A percentile compares a stretch with the other conserved stretches of the same genome.
phyloP scores from a whole-genome alignment of 805 yeast species.

The Cyberlindnera amylophila region DNA sequence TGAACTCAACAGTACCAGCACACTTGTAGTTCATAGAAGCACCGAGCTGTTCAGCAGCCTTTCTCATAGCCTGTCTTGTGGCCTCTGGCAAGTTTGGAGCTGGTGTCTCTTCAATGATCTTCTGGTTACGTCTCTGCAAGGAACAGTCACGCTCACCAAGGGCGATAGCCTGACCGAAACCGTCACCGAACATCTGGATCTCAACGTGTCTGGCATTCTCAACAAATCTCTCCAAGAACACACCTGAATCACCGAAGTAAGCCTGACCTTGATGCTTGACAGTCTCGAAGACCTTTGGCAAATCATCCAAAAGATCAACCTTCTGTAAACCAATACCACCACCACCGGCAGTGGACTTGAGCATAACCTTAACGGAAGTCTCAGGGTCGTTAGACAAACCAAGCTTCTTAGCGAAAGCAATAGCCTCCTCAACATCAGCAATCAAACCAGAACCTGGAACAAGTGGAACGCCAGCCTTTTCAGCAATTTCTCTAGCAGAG shows the following conservation, averaged over 20 bases:
- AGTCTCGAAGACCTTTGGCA: conserved; percentile 79
- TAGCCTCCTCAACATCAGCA: conserved; percentile 68
- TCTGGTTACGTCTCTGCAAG: conserved; percentile 94
- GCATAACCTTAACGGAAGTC: conserved; percentile 81
- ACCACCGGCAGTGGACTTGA: conserved; percentile 97
- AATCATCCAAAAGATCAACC: conserved; percentile 78
- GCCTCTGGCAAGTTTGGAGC: conserved; percentile 88
- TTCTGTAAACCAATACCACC: conserved; percentile 98
- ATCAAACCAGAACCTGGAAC: conserved; percentile 97
- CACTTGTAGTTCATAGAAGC: conserved; percentile 84
- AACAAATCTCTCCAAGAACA: conserved; percentile 89
- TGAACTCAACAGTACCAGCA: conserved; percentile 97
- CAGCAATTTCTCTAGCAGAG: conserved; percentile 93
- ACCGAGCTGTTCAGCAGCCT: conserved; percentile 81
- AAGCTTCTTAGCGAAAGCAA: conserved; percentile 63
- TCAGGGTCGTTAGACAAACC: conserved; percentile 36
- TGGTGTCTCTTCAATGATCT: conserved; percentile 95
- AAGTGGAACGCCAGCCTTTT: conserved; percentile 86
- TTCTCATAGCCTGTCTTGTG: conserved; percentile 71
- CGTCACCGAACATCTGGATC: conserved; percentile 95
- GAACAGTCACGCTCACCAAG: conserved; percentile 98
- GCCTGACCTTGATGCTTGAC: conserved; percentile 93
- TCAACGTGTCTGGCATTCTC: conserved; percentile 96
- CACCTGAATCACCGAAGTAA: conserved; percentile 94
- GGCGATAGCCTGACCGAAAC: conserved; percentile 87